Percentiles rank a stretch among this genome's conserved stretches.
Evolutionary conservation across 2,329 filamentous ascomycete species (phyloP).

Genomic region (Aureobasidium sp.): DNA sequence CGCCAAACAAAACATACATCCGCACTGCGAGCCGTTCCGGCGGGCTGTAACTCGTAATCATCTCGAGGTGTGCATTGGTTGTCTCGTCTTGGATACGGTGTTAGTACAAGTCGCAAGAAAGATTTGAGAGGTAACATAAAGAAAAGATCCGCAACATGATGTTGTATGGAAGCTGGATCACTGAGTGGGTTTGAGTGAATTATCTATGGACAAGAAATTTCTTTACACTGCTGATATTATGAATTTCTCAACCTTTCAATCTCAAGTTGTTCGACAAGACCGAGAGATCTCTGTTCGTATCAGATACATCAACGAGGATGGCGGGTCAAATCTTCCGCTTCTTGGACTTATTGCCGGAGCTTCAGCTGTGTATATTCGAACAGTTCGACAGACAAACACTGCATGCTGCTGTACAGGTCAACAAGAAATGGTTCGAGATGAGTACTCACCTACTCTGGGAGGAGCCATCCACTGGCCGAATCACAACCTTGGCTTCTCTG

Average conservation of each 20-base stretch:
- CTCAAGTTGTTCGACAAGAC: too few species aligned
- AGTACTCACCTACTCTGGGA: background rate
- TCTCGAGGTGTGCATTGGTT: background rate
- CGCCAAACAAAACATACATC: background rate
- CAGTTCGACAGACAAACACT: background rate
- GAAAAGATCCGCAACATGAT: background rate
- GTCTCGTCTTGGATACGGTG: background rate
- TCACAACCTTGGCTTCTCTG: background rate
- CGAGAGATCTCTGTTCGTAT: background rate
- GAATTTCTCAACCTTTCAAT: background rate
- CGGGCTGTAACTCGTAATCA: background rate
- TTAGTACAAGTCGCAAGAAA: background rate
- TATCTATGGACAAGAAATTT: background rate
- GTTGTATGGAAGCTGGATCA: background rate
- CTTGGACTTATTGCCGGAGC: background rate
- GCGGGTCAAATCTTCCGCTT: background rate
- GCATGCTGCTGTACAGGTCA: background rate
- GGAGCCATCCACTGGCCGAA: background rate
- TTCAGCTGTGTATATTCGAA: background rate
- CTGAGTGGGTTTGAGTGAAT: background rate
- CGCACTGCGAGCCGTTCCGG: background rate
- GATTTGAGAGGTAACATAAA: background rate
- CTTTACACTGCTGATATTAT: background rate
- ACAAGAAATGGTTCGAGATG: background rate
- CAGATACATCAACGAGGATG: background rate